Evolutionary conservation across 192 early-diverging fungal genomes (phyloP), one percentile per base, ranked within the genome.

Genomic region (Mortierella claussenii): DNA sequence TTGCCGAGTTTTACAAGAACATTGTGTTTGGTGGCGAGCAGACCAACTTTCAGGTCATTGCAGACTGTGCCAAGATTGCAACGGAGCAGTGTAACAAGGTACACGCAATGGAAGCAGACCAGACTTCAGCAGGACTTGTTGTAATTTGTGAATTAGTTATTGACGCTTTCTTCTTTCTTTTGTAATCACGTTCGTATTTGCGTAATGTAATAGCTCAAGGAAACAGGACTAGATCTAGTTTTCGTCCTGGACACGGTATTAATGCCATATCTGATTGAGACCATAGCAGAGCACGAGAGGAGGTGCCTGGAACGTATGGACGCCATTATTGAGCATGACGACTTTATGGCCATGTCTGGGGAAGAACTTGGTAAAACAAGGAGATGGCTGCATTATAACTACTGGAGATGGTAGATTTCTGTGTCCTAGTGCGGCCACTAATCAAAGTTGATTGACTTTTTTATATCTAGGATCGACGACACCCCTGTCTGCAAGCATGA

Each of bases 161-260:
- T n/a, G n/a, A n/a, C n/a, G n/a, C n/a, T n/a, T n/a, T n/a, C n/a
- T n/a, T n/a, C n/a, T n/a, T n/a, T n/a, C n/a, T n/a, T n/a, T n/a
- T n/a, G n/a, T n/a, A n/a, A n/a, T n/a, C n/a, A n/a, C n/a, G n/a
- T n/a, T n/a, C n/a, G n/a, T n/a, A n/a, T n/a, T n/a, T n/a, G n/a
- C n/a, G n/a, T n/a, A n/a, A n/a, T n/a, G n/a, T n/a, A n/a, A n/a
- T 69, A 93, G 92, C 85, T 98, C 34, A 82, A 89, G 21, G 91
- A 95, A 23, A 89, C 91, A 23, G 96, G 96, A 7, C 75, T 98
- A 17, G 94, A 98, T 71, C 67, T 97, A 32, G 87, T 86, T 31
- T 95, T 95, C 58, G 84, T 96, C 55, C 75, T 98, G 51, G 93
- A 94, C 36, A 84, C 92, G 32, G 74, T 94, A 44, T 88, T 98